Percentiles rank a stretch among this genome's conserved stretches.
Conservation (phyloP, 208 protist species). For the Crithidia bombi region DNA sequence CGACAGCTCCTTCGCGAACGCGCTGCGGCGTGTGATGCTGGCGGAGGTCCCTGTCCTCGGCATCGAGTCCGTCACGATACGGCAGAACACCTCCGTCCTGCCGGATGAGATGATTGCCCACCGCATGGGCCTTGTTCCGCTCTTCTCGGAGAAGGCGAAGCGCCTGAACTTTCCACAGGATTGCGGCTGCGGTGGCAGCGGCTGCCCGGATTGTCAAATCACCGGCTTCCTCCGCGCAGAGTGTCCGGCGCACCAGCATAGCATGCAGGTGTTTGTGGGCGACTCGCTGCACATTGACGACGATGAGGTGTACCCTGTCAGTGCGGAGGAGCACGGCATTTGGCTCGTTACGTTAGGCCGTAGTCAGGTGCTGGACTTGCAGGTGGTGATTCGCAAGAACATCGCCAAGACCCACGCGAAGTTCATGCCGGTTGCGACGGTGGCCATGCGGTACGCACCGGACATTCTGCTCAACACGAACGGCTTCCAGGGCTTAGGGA, state of each 20-base stretch:
- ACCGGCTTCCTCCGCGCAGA: conserved; percentile 80
- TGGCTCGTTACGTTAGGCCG: conserved; percentile 90
- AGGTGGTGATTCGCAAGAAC: conserved; percentile 91
- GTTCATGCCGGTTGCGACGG: conserved; percentile 95
- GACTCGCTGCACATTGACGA: conserved; percentile 84
- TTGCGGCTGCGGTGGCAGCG: conserved; percentile 80
- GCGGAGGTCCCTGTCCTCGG: conserved; percentile 98
- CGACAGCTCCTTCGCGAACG: conserved; percentile 96
- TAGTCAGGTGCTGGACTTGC: conserved; percentile 83
- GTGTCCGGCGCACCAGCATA: conserved; percentile 80
- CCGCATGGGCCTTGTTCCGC: conserved; percentile 97
- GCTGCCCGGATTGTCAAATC: conserved; percentile 89
- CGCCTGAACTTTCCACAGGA: conserved; percentile 84
- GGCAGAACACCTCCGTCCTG: conserved; percentile 96
- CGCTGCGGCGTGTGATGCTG: conserved; percentile 97
- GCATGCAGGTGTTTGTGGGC: conserved; percentile 79
- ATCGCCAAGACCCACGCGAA: conserved; percentile 99
- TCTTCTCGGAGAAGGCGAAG: conserved; percentile 89
- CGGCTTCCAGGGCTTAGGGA: conserved; percentile 71
- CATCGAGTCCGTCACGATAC: conserved; percentile 97
- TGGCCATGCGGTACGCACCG: conserved; percentile 93
- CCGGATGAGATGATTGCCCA: conserved; percentile 99
- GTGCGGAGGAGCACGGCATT: conserved; percentile 79
- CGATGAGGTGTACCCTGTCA: conserved; percentile 79
- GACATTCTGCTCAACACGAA: conserved; percentile 93